Evolutionary conservation across 116 monocot genomes (phyloP), one percentile per base, ranked within the genome.

Genomic region (Iris pallida): DNA sequence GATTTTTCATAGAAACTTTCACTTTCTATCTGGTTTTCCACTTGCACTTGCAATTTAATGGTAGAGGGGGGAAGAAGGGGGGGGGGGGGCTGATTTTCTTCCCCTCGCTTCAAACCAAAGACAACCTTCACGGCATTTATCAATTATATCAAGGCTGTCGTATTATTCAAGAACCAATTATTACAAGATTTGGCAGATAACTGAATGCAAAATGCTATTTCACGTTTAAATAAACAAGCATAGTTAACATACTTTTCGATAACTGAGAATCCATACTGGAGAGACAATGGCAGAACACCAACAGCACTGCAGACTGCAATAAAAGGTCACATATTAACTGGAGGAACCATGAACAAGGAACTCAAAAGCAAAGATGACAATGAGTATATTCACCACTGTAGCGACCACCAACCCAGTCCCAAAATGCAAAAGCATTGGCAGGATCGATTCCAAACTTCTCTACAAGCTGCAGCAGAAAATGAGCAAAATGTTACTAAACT

Each of bases 351-450:
- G 30, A 30, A 30, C 30, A 30, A 30, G 30, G 30, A 30, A 30
- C 30, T 30, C 30, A 1, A 3, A 30, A 30, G 30, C 30, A 30
- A 30, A 30, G 30, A 30, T 30, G 30, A 30, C 30, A 30, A 30
- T 30, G 30, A 7, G 13, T 8, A 69, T 77, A 62, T 54, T 73
- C 70, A 96, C 96, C 96, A 81, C 92, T 96, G 75, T 96, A 96
- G 63, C 96, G 96, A 73, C 96, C 96, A 51, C 96, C 96, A 81
- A 96, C 96, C 96, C 92, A 96, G 64, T 96, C 96, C 96, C 96
- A 96, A 67, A 96, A 96, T 61, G 89, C 85, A 83, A 96, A 96
- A 68, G 92, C 81, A 87, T 96, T 96, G 51, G 76, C 77, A 65
- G 96, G 92, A 65, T 96, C 92, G 60, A 96, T 96, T 5, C 92